Percentiles rank a stretch among this genome's conserved stretches.
Evolutionary conservation across 345 rosid species (phyloP).

Genomic region (Boechera divaricarpa): DNA sequence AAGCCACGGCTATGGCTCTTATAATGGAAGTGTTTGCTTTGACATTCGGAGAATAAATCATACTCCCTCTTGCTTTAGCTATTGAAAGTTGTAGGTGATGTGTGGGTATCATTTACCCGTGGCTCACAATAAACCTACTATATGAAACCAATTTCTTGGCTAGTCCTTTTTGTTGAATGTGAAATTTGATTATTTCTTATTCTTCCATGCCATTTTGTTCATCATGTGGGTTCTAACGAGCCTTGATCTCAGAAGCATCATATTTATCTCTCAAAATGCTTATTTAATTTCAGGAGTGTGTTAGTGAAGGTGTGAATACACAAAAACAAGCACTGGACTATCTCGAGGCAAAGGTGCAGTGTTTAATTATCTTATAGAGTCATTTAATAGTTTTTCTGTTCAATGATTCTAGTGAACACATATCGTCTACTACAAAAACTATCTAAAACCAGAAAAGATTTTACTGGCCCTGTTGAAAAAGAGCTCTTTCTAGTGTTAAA

Average conservation of each 20-base stretch:
- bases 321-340: constrained; percentile 70
- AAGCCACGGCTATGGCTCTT: neutral
- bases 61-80: constrained; percentile 3
- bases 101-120: neutral
- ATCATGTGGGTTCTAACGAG: constrained; percentile 13
- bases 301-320: constrained; percentile 60
- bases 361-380: constrained; percentile 15
- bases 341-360: constrained; percentile 75
- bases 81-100: constrained; percentile 14
- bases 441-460: constrained; percentile 13
- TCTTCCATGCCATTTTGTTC: constrained; percentile 17
- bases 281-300: constrained; percentile 75
- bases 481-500: too few species aligned
- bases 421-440: constrained; percentile 5
- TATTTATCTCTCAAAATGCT: constrained; percentile 2
- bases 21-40: constrained; percentile 2
- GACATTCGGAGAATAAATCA: neutral
- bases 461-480: neutral
- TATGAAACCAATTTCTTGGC: neutral
- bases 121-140: constrained; percentile 18
- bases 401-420: constrained; percentile 17
- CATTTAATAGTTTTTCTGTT: neutral
- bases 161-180: constrained; percentile 5
- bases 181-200: neutral
- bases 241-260: constrained; percentile 21